Evolutionary conservation across 148 eudicot species (phyloP).

Genomic region (Spergularia bocconei): DNA sequence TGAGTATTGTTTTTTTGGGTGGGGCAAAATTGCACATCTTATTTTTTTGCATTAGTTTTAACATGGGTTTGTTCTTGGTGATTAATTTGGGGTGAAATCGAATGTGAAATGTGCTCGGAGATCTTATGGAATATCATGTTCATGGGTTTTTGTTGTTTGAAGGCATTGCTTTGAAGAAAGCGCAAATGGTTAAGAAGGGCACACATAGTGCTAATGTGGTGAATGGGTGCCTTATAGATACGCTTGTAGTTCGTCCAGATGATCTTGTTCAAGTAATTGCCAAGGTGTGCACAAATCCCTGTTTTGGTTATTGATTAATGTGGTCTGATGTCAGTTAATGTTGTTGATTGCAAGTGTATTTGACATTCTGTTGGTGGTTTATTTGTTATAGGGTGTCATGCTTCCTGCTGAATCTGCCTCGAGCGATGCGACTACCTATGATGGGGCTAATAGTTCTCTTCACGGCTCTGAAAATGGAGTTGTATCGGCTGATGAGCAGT

Average conservation of each 20-base stretch:
- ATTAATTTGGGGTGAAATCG: slow-evolving; percentile 5
- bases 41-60: not conserved
- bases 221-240: slow-evolving; percentile 54
- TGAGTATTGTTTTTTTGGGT: too few species aligned
- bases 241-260: slow-evolving; percentile 59
- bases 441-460: slow-evolving; percentile 19
- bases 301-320: not conserved
- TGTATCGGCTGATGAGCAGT: slow-evolving; percentile 24
- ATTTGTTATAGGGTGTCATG: slow-evolving; percentile 42
- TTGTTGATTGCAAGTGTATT: not conserved
- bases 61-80: slow-evolving; percentile 2
- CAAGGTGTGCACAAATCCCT: slow-evolving; percentile 42
- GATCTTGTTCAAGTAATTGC: slow-evolving; percentile 96
- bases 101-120: not conserved
- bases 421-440: slow-evolving; percentile 29
- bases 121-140: not conserved
- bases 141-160: slow-evolving; percentile 23
- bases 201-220: slow-evolving; percentile 46
- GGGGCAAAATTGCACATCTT: too few species aligned
- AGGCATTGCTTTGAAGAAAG: slow-evolving; percentile 85
- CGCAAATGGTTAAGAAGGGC: slow-evolving; percentile 73
- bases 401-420: slow-evolving; percentile 46
- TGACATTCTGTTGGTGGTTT: slow-evolving; percentile 15
- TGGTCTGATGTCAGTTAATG: not conserved
- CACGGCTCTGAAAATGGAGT: slow-evolving; percentile 34